Evolutionary conservation across 2,329 filamentous ascomycete genomes (phyloP).

Genomic region (Magnaporthiopsis incrustans): DNA sequence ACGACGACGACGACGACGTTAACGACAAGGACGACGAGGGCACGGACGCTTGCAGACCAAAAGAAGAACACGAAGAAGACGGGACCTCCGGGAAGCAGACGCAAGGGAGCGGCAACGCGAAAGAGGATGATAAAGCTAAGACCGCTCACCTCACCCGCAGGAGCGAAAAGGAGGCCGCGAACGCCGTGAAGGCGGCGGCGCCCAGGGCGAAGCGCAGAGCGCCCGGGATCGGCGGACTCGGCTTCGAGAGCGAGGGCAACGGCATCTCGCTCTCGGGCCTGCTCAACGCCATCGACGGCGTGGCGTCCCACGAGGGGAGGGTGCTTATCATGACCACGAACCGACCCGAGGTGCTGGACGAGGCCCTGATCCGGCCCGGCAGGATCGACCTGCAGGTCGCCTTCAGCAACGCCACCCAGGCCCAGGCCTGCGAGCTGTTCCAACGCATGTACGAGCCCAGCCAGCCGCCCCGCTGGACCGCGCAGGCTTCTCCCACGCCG

Average conservation of each 20-base stretch:
- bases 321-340: constrained; percentile 81
- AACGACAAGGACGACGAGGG: neutral
- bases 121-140: constrained; percentile 11
- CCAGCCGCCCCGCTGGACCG: constrained; percentile 3
- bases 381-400: constrained; percentile 56
- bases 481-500: neutral
- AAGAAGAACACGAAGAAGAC: neutral
- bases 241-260: constrained; percentile 31
- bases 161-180: constrained; percentile 28
- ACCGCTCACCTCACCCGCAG: constrained; percentile 7
- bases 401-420: constrained; percentile 42
- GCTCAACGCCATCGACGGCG: constrained; percentile 77
- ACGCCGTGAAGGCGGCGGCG: constrained; percentile 12
- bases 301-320: constrained; percentile 69
- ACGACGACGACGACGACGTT: constrained; percentile 9
- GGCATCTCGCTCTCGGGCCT: constrained; percentile 71
- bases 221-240: constrained; percentile 34
- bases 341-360: constrained; percentile 62
- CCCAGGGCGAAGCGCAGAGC: constrained; percentile 10
- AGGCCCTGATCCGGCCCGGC: constrained; percentile 65
- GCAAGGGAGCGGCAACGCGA: constrained; percentile 4
- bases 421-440: constrained; percentile 51
- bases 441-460: constrained; percentile 51
- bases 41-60: neutral
- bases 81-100: neutral